Base-by-base conservation (phyloP, 1,139 yeast species). In the Trichomonascaceae sp. region DNA sequence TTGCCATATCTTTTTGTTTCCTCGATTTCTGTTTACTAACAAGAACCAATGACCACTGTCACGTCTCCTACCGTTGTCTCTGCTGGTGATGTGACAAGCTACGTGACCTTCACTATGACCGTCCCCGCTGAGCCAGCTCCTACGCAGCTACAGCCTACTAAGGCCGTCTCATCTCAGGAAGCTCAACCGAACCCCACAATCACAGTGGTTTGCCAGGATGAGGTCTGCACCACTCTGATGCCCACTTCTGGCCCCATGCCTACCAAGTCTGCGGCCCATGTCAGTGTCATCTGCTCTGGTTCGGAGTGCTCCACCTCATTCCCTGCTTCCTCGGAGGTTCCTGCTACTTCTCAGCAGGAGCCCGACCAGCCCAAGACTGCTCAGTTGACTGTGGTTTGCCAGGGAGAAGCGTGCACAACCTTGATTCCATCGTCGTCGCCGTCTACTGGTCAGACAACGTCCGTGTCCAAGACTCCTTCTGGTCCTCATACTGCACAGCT, bases 161-260 rank as follows among this genome's bases (percentile, higher is more conserved):
- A n/a, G n/a, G n/a, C n/a, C n/a, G n/a, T n/a, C n/a, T n/a, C n/a
- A n/a, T n/a, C n/a, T n/a, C n/a, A n/a, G n/a, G n/a, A n/a, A n/a
- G n/a, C n/a, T n/a, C n/a, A n/a, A n/a, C n/a, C n/a, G n/a, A n/a
- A n/a, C n/a, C n/a, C n/a, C n/a, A n/a, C n/a, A n/a, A 28, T 34
- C 25, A 39, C 42, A 4, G 41, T 39, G 11, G 16, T 39, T 11
- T 40, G 43, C 26, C 17, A 32, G 17, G 28, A 31, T n/a, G 42
- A 37, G 3, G 27, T 15, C 9, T 40, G 43, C 30, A 28, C 35
- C 5, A 40, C 43, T 9, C 6, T 30, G 31, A 22, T 13, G 13
- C 40, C 35, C 9, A 15, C 28, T 13, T 31, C 27, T n/a, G n/a
- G n/a, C n/a, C 11, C 23, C 23, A 20, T 20, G 23, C 23, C 23